A percentile compares a stretch with the other conserved stretches of the same genome.
Evolutionary conservation across 2,329 filamentous ascomycete genomes (phyloP).

Genomic region (Monosporascus sp.): DNA sequence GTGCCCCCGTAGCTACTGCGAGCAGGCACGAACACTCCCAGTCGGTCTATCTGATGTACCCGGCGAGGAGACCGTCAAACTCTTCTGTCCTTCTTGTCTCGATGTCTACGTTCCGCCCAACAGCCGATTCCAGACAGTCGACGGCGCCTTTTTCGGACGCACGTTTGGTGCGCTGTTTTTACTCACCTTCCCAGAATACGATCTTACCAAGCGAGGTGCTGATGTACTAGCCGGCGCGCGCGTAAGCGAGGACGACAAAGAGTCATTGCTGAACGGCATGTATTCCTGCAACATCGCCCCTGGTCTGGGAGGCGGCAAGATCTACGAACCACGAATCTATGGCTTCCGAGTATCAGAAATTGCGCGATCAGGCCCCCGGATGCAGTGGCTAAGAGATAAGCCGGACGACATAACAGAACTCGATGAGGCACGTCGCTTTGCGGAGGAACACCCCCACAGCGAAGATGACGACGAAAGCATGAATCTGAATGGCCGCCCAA

Average conservation of each 20-base stretch:
- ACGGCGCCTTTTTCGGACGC: constrained; percentile 96
- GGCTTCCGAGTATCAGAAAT: constrained; percentile 92
- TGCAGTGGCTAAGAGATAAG: constrained; percentile 92
- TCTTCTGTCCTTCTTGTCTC: constrained; percentile 94
- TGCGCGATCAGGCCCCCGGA: constrained; percentile 82
- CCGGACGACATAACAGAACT: constrained; percentile 75
- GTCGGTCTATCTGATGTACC: constrained; percentile 93
- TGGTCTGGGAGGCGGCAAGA: constrained; percentile 71
- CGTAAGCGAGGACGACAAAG: constrained; percentile 38
- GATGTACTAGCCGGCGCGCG: constrained; percentile 45
- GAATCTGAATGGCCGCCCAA: constrained; percentile 36
- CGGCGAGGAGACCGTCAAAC: constrained; percentile 94
- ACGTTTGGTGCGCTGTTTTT: constrained; percentile 97
- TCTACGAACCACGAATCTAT: constrained; percentile 95
- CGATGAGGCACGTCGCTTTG: constrained; percentile 65
- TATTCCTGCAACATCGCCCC: constrained; percentile 82
- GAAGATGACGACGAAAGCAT: constrained; percentile 52
- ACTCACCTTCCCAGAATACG: constrained; percentile 96
- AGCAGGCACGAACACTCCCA: constrained; percentile 81
- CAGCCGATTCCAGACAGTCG: constrained; percentile 93
- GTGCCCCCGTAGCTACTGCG: constrained; percentile 92
- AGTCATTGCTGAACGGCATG: constrained; percentile 71
- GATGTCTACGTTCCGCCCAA: constrained; percentile 98
- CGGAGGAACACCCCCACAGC: constrained; percentile 47
- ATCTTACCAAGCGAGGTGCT: constrained; percentile 68